Base-by-base conservation (phyloP, 2,329 filamentous ascomycete species). In the Fonsecaea monophora region DNA sequence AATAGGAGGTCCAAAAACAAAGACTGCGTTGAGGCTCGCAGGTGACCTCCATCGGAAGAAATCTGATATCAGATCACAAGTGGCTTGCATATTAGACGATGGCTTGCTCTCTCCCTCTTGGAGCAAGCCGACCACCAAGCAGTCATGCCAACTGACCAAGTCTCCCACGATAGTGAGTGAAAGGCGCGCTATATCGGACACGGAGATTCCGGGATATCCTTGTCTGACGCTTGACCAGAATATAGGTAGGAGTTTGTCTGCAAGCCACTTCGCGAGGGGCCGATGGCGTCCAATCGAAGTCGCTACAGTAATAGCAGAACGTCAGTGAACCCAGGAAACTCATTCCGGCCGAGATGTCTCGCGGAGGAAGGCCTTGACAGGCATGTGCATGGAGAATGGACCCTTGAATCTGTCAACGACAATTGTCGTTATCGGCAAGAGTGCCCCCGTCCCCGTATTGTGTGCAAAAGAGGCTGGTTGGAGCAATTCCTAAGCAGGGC, bases 41-140 rank as follows among this genome's bases (percentile, higher is more conserved):
- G 56, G 53, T 50, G 57, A 53, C 45, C 53, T 48, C 59, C 15
- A 56, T 57, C 55, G n/a, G 35, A 8, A 13, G 53, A 50, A 68
- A 68, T 66, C 15, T 68, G 62, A 68, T 65, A 66, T 66, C 59
- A 61, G 59, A 61, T 68, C 63, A 30, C 13, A 34, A n/a, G 9
- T 53, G 48, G 45, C 58, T 38, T 56, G 48, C 61, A 68, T 53
- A 42, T 45, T 35, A 32, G 30, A 25, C 55, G n/a, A 25, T 13
- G 13, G 45, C 30, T 2, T 53, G 25, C 12, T 35, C n/a, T 9
- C 12, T 32, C 30, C 6, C 12, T 50, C n/a, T 35, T 15, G 50
- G 25, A 58, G 15, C 48, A 38, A 34, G 10, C 35, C 35, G 50
- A 53, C 5, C 35, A 40, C 37, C 21, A 37, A 37, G 21, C 37